Percentiles rank a stretch among this genome's conserved stretches.
These are phyloP conservation scores for Fusarium goolgardi DNA, from an alignment of 2,329 filamentous ascomycete genomes.

Conservation along the genomic window DNA sequence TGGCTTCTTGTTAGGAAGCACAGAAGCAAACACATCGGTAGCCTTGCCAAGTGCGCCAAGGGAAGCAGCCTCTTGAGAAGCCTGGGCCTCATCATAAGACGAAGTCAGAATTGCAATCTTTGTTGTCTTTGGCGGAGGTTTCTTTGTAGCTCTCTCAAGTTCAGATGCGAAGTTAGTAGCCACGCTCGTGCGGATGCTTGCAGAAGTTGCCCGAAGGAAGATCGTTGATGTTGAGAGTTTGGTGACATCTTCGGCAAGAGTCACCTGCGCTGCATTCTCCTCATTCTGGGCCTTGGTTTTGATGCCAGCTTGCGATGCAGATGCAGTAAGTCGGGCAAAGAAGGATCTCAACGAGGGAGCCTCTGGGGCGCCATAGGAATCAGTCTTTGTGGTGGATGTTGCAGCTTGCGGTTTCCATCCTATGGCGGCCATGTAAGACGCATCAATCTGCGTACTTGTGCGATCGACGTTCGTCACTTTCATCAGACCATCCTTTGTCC, in stretches of 20 bases:
- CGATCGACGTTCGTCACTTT: constrained; percentile 82
- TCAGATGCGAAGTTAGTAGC: constrained; percentile 80
- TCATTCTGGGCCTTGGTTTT: constrained; percentile 70
- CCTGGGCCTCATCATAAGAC: constrained; percentile 83
- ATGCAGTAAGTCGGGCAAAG: constrained; percentile 79
- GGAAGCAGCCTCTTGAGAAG: constrained; percentile 66
- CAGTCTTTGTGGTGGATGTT: constrained; percentile 56
- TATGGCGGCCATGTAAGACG: constrained; percentile 86
- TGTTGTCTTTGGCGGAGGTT: constrained; percentile 89
- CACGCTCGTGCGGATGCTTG: constrained; percentile 81
- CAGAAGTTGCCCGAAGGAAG: constrained; percentile 89
- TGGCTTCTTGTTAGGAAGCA: constrained; percentile 84
- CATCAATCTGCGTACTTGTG: constrained; percentile 92
- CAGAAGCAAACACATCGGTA: constrained; percentile 87
- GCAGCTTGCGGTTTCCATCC: constrained; percentile 77
- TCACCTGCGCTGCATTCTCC: constrained; percentile 71
- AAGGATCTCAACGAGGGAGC: constrained; percentile 78
- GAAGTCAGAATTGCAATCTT: constrained; percentile 89
- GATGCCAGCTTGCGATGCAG: constrained; percentile 61
- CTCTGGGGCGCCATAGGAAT: constrained; percentile 62
- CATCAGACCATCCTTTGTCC: constrained; percentile 90
- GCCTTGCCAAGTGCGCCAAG: constrained; percentile 64
- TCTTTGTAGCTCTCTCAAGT: constrained; percentile 95
- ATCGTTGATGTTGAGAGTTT: constrained; percentile 79
- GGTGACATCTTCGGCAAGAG: constrained; percentile 77